Percentiles rank a stretch among this genome's conserved stretches.
These are phyloP conservation scores for Santalum album DNA, from an alignment of 164 flowering plant species.

Conservation along the genomic window DNA sequence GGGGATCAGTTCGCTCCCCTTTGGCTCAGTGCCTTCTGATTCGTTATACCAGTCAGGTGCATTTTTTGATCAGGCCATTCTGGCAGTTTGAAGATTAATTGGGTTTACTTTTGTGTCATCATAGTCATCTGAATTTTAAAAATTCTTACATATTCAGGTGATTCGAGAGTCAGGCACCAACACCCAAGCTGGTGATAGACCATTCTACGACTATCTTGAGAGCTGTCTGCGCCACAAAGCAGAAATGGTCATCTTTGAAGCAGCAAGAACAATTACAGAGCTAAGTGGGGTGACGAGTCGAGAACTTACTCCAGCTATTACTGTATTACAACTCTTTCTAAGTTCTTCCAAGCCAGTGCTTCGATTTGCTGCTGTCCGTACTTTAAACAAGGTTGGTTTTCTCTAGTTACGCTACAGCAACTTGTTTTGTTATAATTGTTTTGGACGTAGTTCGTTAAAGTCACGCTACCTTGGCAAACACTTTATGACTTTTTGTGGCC, in stretches of 20 bases:
- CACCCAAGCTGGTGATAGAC: constrained; percentile 79
- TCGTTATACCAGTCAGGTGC: constrained; percentile 90
- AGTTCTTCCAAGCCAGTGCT: constrained; percentile 95
- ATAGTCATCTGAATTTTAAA: background rate
- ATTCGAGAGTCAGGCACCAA: constrained; percentile 65
- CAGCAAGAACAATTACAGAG: constrained; percentile 94
- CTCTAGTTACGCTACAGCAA: constrained; percentile 1
- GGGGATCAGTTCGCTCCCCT: constrained; percentile 91
- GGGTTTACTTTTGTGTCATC: background rate
- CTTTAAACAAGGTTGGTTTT: constrained; percentile 70
- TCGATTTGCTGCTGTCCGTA: constrained; percentile 96
- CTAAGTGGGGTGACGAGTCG: constrained; percentile 74
- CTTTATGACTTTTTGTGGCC: too few relatives aligned
- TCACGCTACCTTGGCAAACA: too few relatives aligned
- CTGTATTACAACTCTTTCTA: constrained; percentile 88
- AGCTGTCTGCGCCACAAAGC: constrained; percentile 95
- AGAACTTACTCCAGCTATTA: constrained; percentile 93
- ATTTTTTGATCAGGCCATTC: background rate
- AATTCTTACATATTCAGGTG: constrained; percentile 35
- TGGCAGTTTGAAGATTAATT: too few relatives aligned
- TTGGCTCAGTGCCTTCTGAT: constrained; percentile 94
- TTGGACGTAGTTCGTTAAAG: too few relatives aligned
- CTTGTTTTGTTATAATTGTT: background rate
- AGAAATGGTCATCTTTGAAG: constrained; percentile 98
- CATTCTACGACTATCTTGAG: constrained; percentile 91